phyloP scores from a whole-genome alignment of 192 early-diverging fungal genomes.

The Mortierella antarctica region DNA sequence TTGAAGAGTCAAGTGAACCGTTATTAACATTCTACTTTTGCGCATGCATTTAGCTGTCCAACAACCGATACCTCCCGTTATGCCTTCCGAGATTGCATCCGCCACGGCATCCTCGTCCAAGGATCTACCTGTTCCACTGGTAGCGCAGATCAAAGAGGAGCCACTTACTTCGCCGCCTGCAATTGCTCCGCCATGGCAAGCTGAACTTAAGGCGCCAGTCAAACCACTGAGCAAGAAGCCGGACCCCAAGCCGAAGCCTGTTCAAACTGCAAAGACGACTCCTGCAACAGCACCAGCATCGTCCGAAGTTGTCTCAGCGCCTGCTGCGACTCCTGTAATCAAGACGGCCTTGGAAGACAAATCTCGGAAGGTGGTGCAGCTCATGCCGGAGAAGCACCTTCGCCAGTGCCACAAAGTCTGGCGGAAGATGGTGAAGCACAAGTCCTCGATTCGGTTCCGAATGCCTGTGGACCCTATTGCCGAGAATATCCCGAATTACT shows the following conservation, averaged over 20 bases:
- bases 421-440: slow-evolving; percentile 59
- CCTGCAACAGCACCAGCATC: background rate
- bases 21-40: background rate
- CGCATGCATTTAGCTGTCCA: too few relatives aligned
- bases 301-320: slow-evolving; percentile 1
- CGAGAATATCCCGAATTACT: slow-evolving; percentile 74
- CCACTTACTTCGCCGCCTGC: slow-evolving; percentile 31
- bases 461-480: slow-evolving; percentile 75
- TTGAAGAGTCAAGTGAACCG: background rate
- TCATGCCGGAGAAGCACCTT: slow-evolving; percentile 32
- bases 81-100: background rate
- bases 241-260: slow-evolving; percentile 29
- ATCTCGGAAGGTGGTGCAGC: slow-evolving; percentile 13
- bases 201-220: slow-evolving; percentile 27
- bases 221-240: slow-evolving; percentile 46
- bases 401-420: slow-evolving; percentile 52
- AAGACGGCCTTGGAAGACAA: slow-evolving; percentile 13
- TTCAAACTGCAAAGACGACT: too few relatives aligned
- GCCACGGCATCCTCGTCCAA: background rate
- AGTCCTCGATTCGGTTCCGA: slow-evolving; percentile 66
- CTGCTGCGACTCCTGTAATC: background rate
- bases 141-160: slow-evolving; percentile 32
- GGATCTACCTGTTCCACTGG: background rate
- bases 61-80: background rate
- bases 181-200: background rate